Evolutionary conservation across 2,329 filamentous ascomycete species (phyloP).

Genomic region (Penicillium sp.): DNA sequence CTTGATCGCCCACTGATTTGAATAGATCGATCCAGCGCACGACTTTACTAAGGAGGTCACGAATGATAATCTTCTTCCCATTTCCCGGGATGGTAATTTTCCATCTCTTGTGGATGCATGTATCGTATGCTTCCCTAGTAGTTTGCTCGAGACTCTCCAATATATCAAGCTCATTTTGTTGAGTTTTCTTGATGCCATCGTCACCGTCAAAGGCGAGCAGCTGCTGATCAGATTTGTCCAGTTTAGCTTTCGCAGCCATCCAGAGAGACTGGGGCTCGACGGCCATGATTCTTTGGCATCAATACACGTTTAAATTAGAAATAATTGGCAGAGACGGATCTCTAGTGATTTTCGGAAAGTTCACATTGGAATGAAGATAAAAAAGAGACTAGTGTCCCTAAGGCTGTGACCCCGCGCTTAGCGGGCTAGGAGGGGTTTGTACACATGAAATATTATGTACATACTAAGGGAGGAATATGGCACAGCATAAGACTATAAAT

Average conservation of each 20-base stretch:
- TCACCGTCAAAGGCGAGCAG: neutral
- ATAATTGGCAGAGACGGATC: neutral
- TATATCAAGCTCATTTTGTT: neutral
- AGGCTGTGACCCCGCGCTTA: too few species aligned
- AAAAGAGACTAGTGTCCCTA: too few species aligned
- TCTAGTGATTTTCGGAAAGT: too few species aligned
- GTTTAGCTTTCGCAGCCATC: neutral
- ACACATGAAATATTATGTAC: too few species aligned
- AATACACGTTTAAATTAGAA: neutral
- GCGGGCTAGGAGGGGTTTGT: too few species aligned
- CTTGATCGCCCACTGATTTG: neutral
- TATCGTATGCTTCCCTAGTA: neutral
- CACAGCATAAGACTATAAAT: too few species aligned
- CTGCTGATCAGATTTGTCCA: neutral
- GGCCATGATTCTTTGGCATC: neutral
- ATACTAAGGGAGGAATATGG: too few species aligned
- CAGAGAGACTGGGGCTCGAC: neutral
- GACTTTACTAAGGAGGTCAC: neutral
- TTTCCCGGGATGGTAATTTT: neutral
- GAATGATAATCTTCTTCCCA: neutral
- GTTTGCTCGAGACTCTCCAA: neutral
- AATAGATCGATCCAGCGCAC: neutral
- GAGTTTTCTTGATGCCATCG: neutral
- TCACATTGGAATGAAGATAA: too few species aligned
- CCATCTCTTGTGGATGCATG: neutral